Evolutionary conservation across 352 stramenopile species (phyloP).

Genomic region (Aphanomyces cochlioides): DNA sequence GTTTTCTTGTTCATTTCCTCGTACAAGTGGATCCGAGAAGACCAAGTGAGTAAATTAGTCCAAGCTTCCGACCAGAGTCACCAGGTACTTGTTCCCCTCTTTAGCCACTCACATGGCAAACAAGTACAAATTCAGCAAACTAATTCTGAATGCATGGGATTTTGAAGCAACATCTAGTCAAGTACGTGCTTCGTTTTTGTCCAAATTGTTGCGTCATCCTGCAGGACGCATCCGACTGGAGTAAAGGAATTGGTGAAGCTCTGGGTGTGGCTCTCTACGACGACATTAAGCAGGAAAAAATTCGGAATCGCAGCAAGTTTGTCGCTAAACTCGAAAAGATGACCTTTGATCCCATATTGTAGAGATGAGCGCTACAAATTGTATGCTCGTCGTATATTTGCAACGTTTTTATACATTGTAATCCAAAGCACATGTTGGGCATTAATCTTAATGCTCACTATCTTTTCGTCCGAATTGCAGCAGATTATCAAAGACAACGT

Average conservation of each 20-base stretch:
- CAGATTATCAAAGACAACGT: conserved; percentile 42
- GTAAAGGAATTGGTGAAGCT: conserved; percentile 56
- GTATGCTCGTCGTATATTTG: conserved; percentile 44
- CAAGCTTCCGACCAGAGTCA: conserved; percentile 50
- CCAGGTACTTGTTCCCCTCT: conserved; percentile 34
- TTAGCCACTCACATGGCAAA: too few relatives aligned
- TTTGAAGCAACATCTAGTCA: conserved; percentile 45
- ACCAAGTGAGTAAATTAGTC: conserved; percentile 54
- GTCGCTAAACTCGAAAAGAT: background rate
- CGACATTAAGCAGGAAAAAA: conserved; percentile 48
- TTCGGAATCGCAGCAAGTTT: conserved; percentile 51
- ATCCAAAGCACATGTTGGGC: conserved; percentile 67
- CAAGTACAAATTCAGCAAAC: conserved; percentile 55
- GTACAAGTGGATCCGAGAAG: conserved; percentile 69
- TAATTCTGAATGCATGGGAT: conserved; percentile 74
- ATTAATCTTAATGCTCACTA: conserved; percentile 69
- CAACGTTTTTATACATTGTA: conserved; percentile 56
- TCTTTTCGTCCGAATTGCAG: conserved; percentile 59
- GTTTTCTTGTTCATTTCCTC: conserved; percentile 58
- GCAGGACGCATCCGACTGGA: conserved; percentile 56
- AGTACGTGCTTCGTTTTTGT: conserved; percentile 31
- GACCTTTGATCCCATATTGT: background rate
- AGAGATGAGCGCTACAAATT: conserved; percentile 57
- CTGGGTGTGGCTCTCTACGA: conserved; percentile 55
- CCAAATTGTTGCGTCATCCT: background rate